A percentile compares a stretch with the other conserved stretches of the same genome.
Conservation (phyloP, 2,329 filamentous ascomycete genomes). For the Fusarium sp. region DNA sequence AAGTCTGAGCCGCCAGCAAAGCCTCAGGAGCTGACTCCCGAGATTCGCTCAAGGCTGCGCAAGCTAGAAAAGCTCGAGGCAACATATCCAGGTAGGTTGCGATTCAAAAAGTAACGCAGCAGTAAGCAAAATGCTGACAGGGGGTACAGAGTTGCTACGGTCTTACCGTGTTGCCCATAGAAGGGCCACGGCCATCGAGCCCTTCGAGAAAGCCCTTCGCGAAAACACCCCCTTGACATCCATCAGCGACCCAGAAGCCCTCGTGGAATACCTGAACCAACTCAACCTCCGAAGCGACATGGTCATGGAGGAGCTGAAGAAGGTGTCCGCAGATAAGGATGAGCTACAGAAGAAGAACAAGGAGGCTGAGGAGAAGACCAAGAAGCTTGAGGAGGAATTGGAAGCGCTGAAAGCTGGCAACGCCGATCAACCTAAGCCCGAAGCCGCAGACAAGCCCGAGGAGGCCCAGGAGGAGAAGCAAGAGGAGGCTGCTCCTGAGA, state of each 20-base stretch:
- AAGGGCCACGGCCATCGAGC: slow-evolving; percentile 87
- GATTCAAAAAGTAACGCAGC: background rate
- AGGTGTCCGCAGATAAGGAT: slow-evolving; percentile 85
- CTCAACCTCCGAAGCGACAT: slow-evolving; percentile 88
- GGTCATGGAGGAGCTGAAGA: slow-evolving; percentile 93
- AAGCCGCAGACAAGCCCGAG: slow-evolving; percentile 48
- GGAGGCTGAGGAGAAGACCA: slow-evolving; percentile 73
- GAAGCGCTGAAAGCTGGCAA: slow-evolving; percentile 59
- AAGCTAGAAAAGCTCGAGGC: slow-evolving; percentile 92
- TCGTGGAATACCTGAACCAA: slow-evolving; percentile 92
- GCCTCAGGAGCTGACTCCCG: slow-evolving; percentile 73
- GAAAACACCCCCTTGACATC: slow-evolving; percentile 93
- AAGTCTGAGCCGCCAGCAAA: slow-evolving; percentile 30
- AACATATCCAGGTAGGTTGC: slow-evolving; percentile 79
- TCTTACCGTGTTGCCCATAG: slow-evolving; percentile 94
- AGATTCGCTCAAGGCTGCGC: slow-evolving; percentile 80
- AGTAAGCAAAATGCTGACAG: slow-evolving; percentile 4
- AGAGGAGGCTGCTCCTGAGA: slow-evolving; percentile 37
- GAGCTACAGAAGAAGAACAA: slow-evolving; percentile 81
- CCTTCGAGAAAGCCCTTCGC: slow-evolving; percentile 90
- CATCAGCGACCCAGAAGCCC: slow-evolving; percentile 84
- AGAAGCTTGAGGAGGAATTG: slow-evolving; percentile 73
- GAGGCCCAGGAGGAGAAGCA: slow-evolving; percentile 49
- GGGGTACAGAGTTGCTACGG: slow-evolving; percentile 76
- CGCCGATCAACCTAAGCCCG: slow-evolving; percentile 37